Percentiles rank a stretch among this genome's conserved stretches.
These are phyloP conservation scores for Skeletonema costatum DNA, from an alignment of 108 stramenopile genomes.

Conservation along the genomic window DNA sequence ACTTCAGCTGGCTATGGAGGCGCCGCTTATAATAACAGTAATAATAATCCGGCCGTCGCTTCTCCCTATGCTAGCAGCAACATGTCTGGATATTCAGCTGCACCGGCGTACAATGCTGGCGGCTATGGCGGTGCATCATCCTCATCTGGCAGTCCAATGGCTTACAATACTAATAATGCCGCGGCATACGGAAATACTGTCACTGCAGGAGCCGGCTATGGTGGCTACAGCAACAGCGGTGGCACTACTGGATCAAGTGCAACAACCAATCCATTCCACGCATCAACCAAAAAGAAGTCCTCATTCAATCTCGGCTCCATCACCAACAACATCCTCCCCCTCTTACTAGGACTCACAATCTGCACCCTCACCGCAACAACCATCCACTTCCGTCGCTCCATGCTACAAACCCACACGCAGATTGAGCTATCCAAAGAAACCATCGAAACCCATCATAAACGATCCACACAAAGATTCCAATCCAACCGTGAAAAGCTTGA, in stretches of 20 bases:
- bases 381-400: neutral
- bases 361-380: neutral
- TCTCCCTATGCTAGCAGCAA: neutral
- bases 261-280: neutral
- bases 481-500: neutral
- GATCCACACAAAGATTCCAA: neutral
- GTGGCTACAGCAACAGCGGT: neutral
- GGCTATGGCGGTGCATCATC: too few species aligned
- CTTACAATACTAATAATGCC: too few species aligned
- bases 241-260: neutral
- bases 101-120: too few species aligned
- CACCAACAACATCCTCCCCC: constrained; percentile 2
- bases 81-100: too few species aligned
- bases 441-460: neutral
- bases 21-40: neutral
- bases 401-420: neutral
- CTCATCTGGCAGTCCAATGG: too few species aligned
- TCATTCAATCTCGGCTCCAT: neutral
- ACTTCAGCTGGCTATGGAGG: too few species aligned
- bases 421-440: neutral
- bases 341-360: neutral
- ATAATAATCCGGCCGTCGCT: neutral
- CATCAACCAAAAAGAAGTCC: neutral
- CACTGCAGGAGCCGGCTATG: neutral
- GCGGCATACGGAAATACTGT: constrained; percentile 1